A percentile compares a stretch with the other conserved stretches of the same genome.
phyloP scores from a whole-genome alignment of 2,329 filamentous ascomycete genomes.

The Calonectria fujianensis region DNA sequence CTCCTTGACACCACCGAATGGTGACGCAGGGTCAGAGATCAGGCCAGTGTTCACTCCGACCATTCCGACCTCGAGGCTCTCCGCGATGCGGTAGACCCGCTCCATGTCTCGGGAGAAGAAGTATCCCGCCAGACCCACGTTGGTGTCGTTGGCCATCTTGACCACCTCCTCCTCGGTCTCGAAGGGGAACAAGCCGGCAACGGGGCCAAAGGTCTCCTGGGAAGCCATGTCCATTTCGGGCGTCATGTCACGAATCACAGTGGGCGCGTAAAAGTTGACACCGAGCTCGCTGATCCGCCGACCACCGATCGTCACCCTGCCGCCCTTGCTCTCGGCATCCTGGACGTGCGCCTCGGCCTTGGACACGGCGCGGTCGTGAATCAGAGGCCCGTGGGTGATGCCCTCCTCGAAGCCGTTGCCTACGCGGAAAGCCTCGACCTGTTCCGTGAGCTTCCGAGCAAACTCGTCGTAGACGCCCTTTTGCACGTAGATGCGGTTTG shows the following conservation, averaged over 20 bases:
- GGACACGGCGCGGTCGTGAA: conserved; percentile 86
- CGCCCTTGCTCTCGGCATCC: conserved; percentile 87
- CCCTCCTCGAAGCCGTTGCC: conserved; percentile 83
- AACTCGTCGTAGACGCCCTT: conserved; percentile 86
- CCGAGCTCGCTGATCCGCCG: conserved; percentile 84
- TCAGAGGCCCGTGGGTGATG: conserved; percentile 87
- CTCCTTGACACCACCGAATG: conserved; percentile 89
- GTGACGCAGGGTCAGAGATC: conserved; percentile 74
- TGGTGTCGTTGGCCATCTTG: conserved; percentile 84
- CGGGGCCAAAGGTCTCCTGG: conserved; percentile 97
- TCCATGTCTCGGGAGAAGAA: conserved; percentile 85
- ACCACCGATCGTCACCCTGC: conserved; percentile 83
- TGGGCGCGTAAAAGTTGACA: conserved; percentile 91
- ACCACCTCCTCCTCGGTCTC: conserved; percentile 93
- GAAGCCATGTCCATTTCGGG: conserved; percentile 87
- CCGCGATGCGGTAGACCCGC: conserved; percentile 77
- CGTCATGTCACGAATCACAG: conserved; percentile 91
- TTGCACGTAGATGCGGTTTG: conserved; percentile 89
- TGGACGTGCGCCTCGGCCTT: conserved; percentile 89
- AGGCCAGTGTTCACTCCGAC: conserved; percentile 88
- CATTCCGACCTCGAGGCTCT: conserved; percentile 89
- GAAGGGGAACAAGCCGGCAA: conserved; percentile 93
- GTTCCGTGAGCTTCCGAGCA: conserved; percentile 79
- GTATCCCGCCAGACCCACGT: conserved; percentile 94
- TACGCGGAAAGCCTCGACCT: conserved; percentile 84